Base-by-base conservation (phyloP, 495 filamentous ascomycete species). In the Annulohypoxylon maeteangense region DNA sequence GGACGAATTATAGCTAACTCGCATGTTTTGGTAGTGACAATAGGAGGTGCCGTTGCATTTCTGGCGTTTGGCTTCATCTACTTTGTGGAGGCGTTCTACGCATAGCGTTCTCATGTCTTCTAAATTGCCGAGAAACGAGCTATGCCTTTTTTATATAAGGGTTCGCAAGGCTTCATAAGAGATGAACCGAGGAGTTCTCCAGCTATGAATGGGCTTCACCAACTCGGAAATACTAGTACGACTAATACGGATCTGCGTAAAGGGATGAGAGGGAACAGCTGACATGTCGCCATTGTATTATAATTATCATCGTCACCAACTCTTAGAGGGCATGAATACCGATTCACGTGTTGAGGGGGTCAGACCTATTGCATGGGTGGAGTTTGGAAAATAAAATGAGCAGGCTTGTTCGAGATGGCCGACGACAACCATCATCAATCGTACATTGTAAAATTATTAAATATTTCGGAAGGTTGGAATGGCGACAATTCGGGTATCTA, bases 21-120 rank as follows among this genome's bases (percentile, higher is more conserved):
- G 75, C 78, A 38, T 14, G 42, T 4, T 53, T 44, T 18, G 34
- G 29, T 72, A 99, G 95, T 99, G 23, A 99, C 95, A 22, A 84
- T 99, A 11, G 96, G 96, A 58, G 96, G 95, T 62, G 95, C 95
- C n/a, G 80, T 89, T 38, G 93, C 95, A 7, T 99, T 99, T 82
- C 80, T 98, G 53, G 80, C 91, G 14, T 99, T 99, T 74, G 95
- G 93, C 38, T 76, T 96, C 55, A 95, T 99, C 73, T 98, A 98
- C 77, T 79, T 97, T 10, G 80, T 92, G 54, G 95, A 99, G 79
- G 92, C 90, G 14, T 77, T 93, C 55, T 93, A 90, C 74, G 78
- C 81, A n/a, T 86, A 77, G 67, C 31, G 36, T 11, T 14, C 20
- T 48, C 23, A 8, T 44, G 5, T 18, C 16, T 56, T 12, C 34